Conservation (phyloP, 2,329 filamentous ascomycete genomes). For the Calonectria fujianensis region DNA sequence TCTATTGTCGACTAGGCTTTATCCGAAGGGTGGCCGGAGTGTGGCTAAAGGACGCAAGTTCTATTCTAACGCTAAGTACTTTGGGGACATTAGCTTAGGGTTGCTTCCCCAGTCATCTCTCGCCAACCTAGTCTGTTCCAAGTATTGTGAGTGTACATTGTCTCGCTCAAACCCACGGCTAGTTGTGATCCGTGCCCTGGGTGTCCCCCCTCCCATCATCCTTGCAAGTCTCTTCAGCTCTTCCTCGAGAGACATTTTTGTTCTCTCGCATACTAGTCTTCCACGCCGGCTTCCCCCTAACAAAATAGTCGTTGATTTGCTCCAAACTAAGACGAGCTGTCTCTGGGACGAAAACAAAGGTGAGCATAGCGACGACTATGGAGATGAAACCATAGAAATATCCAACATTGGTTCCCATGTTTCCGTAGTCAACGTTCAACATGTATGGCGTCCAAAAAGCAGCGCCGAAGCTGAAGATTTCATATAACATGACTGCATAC, state of each 20-base stretch:
- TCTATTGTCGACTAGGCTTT: neutral
- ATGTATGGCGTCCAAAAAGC: constrained; percentile 34
- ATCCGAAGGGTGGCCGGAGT: neutral
- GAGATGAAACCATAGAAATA: constrained; percentile 27
- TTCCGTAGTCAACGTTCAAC: constrained; percentile 21
- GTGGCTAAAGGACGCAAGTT: neutral
- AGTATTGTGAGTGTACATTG: neutral
- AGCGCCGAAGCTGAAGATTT: constrained; percentile 28
- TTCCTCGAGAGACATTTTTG: neutral
- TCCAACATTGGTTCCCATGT: constrained; percentile 34
- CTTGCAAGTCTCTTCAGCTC: neutral
- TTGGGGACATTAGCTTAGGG: neutral
- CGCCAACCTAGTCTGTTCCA: neutral
- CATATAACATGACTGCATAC: constrained; percentile 11
- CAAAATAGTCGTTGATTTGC: constrained; percentile 26
- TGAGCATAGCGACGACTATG: neutral
- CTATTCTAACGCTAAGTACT: neutral
- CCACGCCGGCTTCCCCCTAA: constrained; percentile 6
- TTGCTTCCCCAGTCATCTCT: neutral
- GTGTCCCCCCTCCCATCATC: neutral
- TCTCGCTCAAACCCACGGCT: neutral
- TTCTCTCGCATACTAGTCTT: constrained; percentile 12
- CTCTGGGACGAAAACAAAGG: constrained; percentile 23
- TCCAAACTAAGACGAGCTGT: constrained; percentile 22
- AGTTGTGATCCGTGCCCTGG: neutral